Base-by-base conservation (phyloP, 768 basidiomycete species). In the Tylopilus sp. region DNA sequence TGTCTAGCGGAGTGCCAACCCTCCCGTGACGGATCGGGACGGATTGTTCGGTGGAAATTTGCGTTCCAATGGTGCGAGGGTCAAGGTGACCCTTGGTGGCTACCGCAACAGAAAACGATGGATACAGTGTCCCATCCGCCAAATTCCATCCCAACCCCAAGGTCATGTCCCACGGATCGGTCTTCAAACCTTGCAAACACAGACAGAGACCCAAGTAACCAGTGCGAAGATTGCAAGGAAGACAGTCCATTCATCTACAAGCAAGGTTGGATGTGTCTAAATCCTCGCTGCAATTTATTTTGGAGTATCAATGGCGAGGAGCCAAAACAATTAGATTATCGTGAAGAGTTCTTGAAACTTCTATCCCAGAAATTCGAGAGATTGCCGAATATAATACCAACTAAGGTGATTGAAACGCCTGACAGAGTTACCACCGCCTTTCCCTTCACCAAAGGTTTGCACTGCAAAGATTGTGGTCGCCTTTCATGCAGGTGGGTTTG, bases 51-150 rank as follows among this genome's bases (percentile, higher is more conserved):
- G 8, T 89, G 82, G 65, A 92, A 92, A 65, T 91, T 92, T 60
- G 84, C 85, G 6, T 92, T 92, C 58, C 85, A 86, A 59, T 92
- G 89, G 89, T 89, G 87, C 57, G 79, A 84, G 54, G 78, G 75
- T 38, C 90, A 92, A 72, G 87, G 70, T 6, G 60, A 67, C 34
- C 79, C 80, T 1, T 81, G 81, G 81, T 82, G 80, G 79, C 42
- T 47, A 69, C 58, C 57, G 11, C 61, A 26, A 28, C 48, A 26
- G 16, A 45, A 45, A 13, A 33, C 22, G 37, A 21, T n/a, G 28
- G 38, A 34, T 24, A 9, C n/a, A 14, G n/a, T 37, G 14, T 28
- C 43, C 9, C 17, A 42, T 13, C 25, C 44, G 16, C 38, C 29
- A 9, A 46, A 11, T n/a, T 11, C 42, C 26, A 21, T 38, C 16